Evolutionary conservation across 1,284 basidiomycete species (phyloP), one percentile per base, ranked within the genome.

Genomic region (Microbotryum silenes-acaulis): DNA sequence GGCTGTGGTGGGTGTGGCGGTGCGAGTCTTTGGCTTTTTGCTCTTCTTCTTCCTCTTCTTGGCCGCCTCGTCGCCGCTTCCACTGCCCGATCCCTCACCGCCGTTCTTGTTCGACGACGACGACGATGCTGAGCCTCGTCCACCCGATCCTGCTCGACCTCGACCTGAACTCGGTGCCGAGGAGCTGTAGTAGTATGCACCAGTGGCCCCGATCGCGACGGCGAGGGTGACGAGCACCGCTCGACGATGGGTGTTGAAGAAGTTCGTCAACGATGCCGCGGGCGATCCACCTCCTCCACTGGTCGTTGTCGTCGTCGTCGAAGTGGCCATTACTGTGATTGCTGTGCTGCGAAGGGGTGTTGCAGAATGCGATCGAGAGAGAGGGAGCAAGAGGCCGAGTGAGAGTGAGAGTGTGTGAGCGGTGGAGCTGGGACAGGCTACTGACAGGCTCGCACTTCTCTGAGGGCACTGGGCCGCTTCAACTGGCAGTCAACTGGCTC

Each of bases 181-280:
- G 45, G 59, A 57, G 58, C 57, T 57, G 44, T 57, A 59, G 12
- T 57, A 52, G 25, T 56, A 61, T n/a, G 52, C 55, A 2, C 46
- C 51, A 14, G 54, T 45, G 27, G 58, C 20, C 21, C 58, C 51
- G 56, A 58, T 33, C 27, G 56, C 52, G 23, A 49, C 59, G 29
- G 59, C 65, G 21, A 57, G 54, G 31, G 53, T 52, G 52, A 63
- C 14, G 33, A 49, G 6, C 55, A 66, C 37, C n/a, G 62, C 62
- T 4, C 51, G 56, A n/a, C 62, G 62, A 53, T 66, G 62, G 4
- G 51, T 23, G 10, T 56, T 16, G 51, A 64, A 27, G 50, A 59
- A 66, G 33, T 45, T 25, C 14, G 61, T 42, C 37, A 42, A 18
- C 37, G 37, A 42, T 42, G 37, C 14, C 12, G 37, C 37, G 37